Evolutionary conservation across 2,329 filamentous ascomycete genomes (phyloP).

Genomic region (Neurospora sp.): DNA sequence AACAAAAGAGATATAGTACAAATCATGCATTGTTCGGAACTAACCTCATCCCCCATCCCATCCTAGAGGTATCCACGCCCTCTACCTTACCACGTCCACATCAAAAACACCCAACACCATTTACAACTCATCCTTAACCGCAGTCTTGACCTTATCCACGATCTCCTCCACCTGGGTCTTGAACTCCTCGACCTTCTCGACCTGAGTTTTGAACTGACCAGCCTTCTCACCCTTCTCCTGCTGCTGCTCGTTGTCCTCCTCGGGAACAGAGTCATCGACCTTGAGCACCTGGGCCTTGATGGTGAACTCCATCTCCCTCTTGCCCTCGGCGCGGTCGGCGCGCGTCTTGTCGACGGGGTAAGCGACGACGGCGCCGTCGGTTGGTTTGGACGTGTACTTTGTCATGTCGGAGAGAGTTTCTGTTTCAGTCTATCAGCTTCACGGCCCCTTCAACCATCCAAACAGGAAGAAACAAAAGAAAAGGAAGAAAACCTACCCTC

Average conservation of each 20-base stretch:
- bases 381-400: conserved; percentile 19
- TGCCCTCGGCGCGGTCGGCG: conserved; percentile 14
- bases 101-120: neutral
- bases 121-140: neutral
- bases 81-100: neutral
- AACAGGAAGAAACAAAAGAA: neutral
- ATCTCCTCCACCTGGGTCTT: conserved; percentile 1
- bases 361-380: conserved; percentile 21
- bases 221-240: neutral
- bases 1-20: neutral
- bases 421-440: conserved; percentile 3
- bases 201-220: neutral
- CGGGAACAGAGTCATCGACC: conserved; percentile 2
- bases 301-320: conserved; percentile 25
- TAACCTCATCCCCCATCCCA: too few species aligned
- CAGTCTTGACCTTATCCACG: neutral
- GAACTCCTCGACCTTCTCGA: neutral
- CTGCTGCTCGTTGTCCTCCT: neutral
- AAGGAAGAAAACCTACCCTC: conserved; percentile 24
- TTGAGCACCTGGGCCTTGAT: conserved; percentile 26
- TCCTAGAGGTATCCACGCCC: neutral
- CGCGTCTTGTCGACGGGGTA: conserved; percentile 23
- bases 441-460: too few species aligned
- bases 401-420: conserved; percentile 15
- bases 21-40: neutral